Conservation (phyloP, 768 basidiomycete genomes). For the Tricholomella constricta region DNA sequence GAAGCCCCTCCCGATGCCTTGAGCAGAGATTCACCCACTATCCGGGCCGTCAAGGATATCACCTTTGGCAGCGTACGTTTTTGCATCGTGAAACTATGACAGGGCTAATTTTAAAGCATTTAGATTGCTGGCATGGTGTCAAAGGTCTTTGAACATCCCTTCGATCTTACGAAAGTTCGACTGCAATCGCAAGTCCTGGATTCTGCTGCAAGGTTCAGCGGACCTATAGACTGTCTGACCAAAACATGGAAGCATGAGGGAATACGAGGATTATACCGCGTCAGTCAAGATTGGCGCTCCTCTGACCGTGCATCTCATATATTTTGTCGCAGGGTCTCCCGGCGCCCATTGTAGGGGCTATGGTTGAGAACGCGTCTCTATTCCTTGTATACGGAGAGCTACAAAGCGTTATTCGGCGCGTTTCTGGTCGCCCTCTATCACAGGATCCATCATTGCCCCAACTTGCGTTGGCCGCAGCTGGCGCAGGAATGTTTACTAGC, state of each 20-base stretch:
- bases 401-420: conserved; percentile 57
- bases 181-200: conserved; percentile 86
- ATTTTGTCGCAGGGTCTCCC: conserved; percentile 74
- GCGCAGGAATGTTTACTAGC: conserved; percentile 85
- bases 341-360: conserved; percentile 88
- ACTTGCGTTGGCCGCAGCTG: conserved; percentile 77
- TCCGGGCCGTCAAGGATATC: conserved; percentile 22
- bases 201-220: conserved; percentile 60
- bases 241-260: conserved; percentile 86
- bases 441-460: conserved; percentile 49
- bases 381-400: conserved; percentile 85
- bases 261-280: conserved; percentile 82
- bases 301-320: conserved; percentile 4
- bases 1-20: conserved; percentile 23
- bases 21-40: conserved; percentile 16
- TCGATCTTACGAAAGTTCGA: conserved; percentile 93
- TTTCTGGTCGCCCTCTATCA: conserved; percentile 43
- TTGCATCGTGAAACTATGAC: background rate
- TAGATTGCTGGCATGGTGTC: conserved; percentile 87
- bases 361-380: conserved; percentile 87
- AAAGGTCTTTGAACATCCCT: conserved; percentile 87
- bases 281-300: conserved; percentile 37
- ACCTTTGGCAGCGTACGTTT: conserved; percentile 25
- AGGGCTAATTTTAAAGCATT: background rate
- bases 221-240: conserved; percentile 84